phyloP scores from a whole-genome alignment of 139 green algal genomes.

The Penium margaritaceum region DNA sequence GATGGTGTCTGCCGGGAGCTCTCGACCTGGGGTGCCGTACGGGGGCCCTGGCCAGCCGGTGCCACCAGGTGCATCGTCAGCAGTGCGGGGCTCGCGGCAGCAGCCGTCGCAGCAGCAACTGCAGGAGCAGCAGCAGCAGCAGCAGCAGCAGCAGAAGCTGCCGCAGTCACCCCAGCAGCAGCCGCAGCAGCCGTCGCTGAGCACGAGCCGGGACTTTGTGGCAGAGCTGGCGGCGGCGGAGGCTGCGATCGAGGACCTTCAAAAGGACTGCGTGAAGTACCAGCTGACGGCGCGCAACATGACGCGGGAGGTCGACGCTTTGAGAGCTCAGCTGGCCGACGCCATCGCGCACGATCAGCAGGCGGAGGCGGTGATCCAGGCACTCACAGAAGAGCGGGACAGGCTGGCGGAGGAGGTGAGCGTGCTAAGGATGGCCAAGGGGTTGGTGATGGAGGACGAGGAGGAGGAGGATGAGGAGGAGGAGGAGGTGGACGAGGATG shows the following conservation, averaged over 20 bases:
- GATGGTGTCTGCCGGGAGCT: neutral
- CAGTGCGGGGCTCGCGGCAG: neutral
- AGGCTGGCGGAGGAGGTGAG: conserved; percentile 21
- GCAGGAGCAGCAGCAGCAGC: too few species aligned
- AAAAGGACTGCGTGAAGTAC: conserved; percentile 14
- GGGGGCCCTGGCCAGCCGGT: neutral
- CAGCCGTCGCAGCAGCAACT: too few species aligned
- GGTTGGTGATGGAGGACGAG: neutral
- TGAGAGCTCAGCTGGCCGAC: conserved; percentile 19
- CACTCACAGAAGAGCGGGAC: conserved; percentile 9
- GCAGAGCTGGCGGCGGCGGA: conserved; percentile 30
- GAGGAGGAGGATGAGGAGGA: neutral
- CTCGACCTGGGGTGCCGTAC: neutral
- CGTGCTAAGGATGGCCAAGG: neutral
- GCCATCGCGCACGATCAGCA: conserved; percentile 26
- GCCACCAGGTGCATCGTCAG: too few species aligned
- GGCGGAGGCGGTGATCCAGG: conserved; percentile 10
- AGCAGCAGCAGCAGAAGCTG: too few species aligned
- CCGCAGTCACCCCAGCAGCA: too few species aligned
- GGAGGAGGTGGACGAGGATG: neutral
- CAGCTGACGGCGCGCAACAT: conserved; percentile 23
- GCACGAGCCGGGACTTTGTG: conserved; percentile 9
- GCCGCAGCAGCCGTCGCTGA: too few species aligned
- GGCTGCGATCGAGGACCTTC: conserved; percentile 36
- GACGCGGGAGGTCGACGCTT: conserved; percentile 18